Percentiles rank a stretch among this genome's conserved stretches.
Evolutionary conservation across 1,139 yeast species (phyloP).

Genomic region (Yamadazyma diddensiae): DNA sequence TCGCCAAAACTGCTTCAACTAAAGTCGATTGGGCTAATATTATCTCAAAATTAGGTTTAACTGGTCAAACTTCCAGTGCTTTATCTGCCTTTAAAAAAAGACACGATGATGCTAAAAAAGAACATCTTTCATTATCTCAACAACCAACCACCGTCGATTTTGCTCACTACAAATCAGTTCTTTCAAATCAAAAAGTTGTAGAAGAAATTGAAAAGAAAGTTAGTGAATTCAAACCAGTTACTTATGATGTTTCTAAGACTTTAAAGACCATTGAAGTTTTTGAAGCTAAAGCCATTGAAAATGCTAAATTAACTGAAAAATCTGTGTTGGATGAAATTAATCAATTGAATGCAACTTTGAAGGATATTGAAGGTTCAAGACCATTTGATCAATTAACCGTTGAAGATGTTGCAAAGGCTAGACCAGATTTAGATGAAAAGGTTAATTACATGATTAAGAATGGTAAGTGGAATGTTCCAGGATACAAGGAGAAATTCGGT

Average conservation of each 20-base stretch:
- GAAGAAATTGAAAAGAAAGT: conserved; percentile 80
- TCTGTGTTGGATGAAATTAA: conserved; percentile 83
- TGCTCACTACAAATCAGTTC: conserved; percentile 68
- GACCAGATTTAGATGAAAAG: conserved; percentile 97
- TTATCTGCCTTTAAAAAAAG: conserved; percentile 95
- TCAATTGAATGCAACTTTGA: conserved; percentile 82
- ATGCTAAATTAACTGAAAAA: conserved; percentile 90
- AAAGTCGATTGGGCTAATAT: conserved; percentile 96
- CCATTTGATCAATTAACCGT: conserved; percentile 97
- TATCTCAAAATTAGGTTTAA: conserved; percentile 82
- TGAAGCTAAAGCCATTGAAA: conserved; percentile 92
- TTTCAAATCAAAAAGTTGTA: conserved; percentile 79
- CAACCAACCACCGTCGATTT: conserved; percentile 83
- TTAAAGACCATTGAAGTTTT: conserved; percentile 89
- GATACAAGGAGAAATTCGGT: conserved; percentile 97
- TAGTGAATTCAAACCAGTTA: conserved; percentile 72
- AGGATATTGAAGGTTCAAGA: conserved; percentile 94
- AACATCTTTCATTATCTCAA: conserved; percentile 62
- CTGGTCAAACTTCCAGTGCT: conserved; percentile 88
- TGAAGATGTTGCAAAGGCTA: conserved; percentile 90
- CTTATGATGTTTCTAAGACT: conserved; percentile 85
- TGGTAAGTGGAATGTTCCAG: conserved; percentile 98
- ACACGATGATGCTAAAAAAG: conserved; percentile 95
- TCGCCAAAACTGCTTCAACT: conserved; percentile 69
- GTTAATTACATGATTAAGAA: conserved; percentile 92